These are phyloP conservation scores for Trichoderma sp. DNA, from an alignment of 2,329 filamentous ascomycete genomes.

Conservation along the genomic window DNA sequence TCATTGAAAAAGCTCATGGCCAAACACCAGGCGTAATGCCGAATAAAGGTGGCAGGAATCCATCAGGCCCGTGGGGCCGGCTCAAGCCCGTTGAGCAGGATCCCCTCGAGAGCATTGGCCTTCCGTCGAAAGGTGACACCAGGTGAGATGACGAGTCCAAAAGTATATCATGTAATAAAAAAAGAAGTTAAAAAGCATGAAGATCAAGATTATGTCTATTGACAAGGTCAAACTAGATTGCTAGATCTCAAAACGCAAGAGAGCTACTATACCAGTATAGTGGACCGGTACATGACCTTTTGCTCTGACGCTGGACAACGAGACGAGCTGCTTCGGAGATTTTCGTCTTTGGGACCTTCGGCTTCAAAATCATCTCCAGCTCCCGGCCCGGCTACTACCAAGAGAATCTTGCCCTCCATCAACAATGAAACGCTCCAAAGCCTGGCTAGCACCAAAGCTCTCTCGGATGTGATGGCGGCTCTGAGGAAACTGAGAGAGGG, in stretches of 20 bases:
- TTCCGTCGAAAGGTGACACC: constrained; percentile 88
- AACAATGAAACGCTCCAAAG: constrained; percentile 27
- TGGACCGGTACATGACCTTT: constrained; percentile 86
- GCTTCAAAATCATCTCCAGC: not conserved
- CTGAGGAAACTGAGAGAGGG: constrained; percentile 92
- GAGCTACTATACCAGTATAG: constrained; percentile 81
- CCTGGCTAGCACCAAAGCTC: constrained; percentile 56
- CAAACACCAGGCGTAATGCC: constrained; percentile 30
- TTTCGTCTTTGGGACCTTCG: constrained; percentile 59
- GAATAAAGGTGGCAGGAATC: constrained; percentile 36
- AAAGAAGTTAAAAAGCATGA: too few species aligned
- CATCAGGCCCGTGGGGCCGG: constrained; percentile 65
- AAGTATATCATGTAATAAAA: not conserved
- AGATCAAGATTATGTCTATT: not conserved
- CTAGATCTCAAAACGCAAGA: constrained; percentile 79
- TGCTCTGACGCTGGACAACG: constrained; percentile 73
- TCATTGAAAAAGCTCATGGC: not conserved
- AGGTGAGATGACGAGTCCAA: constrained; percentile 55
- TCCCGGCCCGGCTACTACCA: not conserved
- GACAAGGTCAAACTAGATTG: constrained; percentile 51
- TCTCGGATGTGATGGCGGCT: constrained; percentile 75
- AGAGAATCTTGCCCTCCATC: not conserved
- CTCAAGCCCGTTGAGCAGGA: constrained; percentile 75
- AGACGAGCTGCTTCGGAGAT: constrained; percentile 73
- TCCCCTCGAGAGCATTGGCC: constrained; percentile 76